Conservation (phyloP, 306 rosid genomes). For the Parietaria judaica region DNA sequence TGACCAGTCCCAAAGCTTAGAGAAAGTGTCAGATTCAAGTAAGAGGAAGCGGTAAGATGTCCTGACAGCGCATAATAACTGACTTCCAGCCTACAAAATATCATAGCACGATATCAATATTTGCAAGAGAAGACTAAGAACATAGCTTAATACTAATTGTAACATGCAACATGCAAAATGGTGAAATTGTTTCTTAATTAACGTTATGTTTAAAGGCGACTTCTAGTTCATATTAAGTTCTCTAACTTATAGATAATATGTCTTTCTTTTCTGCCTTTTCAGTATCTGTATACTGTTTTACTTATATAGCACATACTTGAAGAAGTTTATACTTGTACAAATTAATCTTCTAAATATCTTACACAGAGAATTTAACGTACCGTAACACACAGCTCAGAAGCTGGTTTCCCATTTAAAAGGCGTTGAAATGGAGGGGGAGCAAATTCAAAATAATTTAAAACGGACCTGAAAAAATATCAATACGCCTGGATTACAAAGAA, state of each 20-base stretch:
- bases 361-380: constrained; percentile 26
- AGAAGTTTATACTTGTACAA: too few relatives aligned
- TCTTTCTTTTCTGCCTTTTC: too few relatives aligned
- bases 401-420: constrained; percentile 24
- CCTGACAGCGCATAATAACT: constrained; percentile 32
- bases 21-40: constrained; percentile 42
- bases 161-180: too few relatives aligned
- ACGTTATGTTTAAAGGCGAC: too few relatives aligned
- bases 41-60: constrained; percentile 69
- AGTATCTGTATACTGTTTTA: too few relatives aligned
- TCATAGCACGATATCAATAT: neutral
- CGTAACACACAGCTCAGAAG: constrained; percentile 22
- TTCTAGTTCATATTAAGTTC: too few relatives aligned
- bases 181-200: too few relatives aligned
- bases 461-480: constrained; percentile 42
- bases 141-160: neutral
- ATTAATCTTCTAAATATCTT: neutral
- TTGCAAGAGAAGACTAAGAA: neutral
- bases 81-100: constrained; percentile 30
- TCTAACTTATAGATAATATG: too few relatives aligned
- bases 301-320: too few relatives aligned
- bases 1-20: constrained; percentile 74
- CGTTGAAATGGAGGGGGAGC: constrained; percentile 86
- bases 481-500: constrained; percentile 7
- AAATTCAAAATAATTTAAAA: constrained; percentile 56